Conservation (phyloP, 306 rosid species). For the Elaeagnus macrophylla region DNA sequence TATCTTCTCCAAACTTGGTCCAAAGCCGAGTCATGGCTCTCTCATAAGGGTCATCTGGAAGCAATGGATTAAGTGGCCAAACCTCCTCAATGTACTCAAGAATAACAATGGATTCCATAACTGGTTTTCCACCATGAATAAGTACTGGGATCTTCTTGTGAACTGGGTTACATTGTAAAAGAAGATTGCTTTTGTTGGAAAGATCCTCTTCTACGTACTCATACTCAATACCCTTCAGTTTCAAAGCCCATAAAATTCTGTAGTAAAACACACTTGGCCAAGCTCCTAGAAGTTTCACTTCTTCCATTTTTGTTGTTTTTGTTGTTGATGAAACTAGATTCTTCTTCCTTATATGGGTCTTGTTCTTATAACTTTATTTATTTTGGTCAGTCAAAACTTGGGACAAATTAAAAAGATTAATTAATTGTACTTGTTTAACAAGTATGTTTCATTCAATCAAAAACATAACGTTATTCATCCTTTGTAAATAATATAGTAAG, state of each 20-base stretch:
- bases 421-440: too few relatives aligned
- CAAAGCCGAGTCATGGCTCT: constrained; percentile 18
- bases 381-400: too few relatives aligned
- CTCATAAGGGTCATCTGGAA: constrained; percentile 16
- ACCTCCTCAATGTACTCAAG: constrained; percentile 23
- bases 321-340: too few relatives aligned
- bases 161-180: constrained; percentile 15
- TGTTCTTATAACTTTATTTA: too few relatives aligned
- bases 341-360: not conserved
- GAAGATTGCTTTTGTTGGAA: constrained; percentile 15
- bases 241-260: constrained; percentile 20
- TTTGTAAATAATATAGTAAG: too few relatives aligned
- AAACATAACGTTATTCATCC: too few relatives aligned
- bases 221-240: constrained; percentile 17
- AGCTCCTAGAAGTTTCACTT: constrained; percentile 16
- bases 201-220: constrained; percentile 21
- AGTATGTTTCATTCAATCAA: too few relatives aligned
- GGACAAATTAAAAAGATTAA: too few relatives aligned
- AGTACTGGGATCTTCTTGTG: constrained; percentile 17
- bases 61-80: constrained; percentile 14
- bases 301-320: constrained; percentile 20
- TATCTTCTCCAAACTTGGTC: constrained; percentile 17
- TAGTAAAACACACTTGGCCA: constrained; percentile 19
- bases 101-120: constrained; percentile 13
- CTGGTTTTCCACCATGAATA: constrained; percentile 14